These are phyloP conservation scores for Penicillium sclerotiorum DNA, from an alignment of 2,329 filamentous ascomycete species.

Conservation along the genomic window DNA sequence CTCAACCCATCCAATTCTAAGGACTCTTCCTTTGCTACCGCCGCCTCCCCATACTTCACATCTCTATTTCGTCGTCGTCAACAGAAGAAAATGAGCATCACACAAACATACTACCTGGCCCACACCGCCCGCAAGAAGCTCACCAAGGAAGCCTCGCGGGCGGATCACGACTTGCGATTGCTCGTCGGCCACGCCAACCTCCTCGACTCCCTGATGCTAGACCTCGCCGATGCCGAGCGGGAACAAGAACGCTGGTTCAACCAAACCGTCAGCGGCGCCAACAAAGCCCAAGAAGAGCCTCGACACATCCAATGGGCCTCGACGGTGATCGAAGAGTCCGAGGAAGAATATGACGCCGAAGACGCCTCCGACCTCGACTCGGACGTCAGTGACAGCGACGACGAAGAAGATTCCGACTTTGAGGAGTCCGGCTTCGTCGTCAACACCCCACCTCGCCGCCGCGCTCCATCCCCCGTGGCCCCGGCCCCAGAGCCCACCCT, in stretches of 20 bases:
- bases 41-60: slow-evolving; percentile 43
- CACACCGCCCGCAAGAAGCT: slow-evolving; percentile 97
- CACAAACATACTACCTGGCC: slow-evolving; percentile 97
- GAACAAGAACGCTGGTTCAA: slow-evolving; percentile 99
- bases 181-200: slow-evolving; percentile 98
- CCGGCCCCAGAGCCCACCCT: slow-evolving; percentile 34
- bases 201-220: slow-evolving; percentile 88
- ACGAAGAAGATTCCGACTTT: slow-evolving; percentile 52
- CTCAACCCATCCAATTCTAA: slow-evolving; percentile 16
- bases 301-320: slow-evolving; percentile 88
- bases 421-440: slow-evolving; percentile 38
- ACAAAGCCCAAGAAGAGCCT: slow-evolving; percentile 54
- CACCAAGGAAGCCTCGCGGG: slow-evolving; percentile 81
- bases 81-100: slow-evolving; percentile 93
- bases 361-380: slow-evolving; percentile 62
- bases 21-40: slow-evolving; percentile 29
- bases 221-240: slow-evolving; percentile 89
- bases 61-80: slow-evolving; percentile 43
- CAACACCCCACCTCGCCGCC: slow-evolving; percentile 39
- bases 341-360: slow-evolving; percentile 70
- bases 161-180: slow-evolving; percentile 91
- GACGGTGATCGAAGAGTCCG: slow-evolving; percentile 70
- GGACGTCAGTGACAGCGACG: slow-evolving; percentile 48
- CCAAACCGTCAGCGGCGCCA: slow-evolving; percentile 81
- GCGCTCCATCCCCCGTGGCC: slow-evolving; percentile 35